Conservation (phyloP, 306 rosid species). For the Fragaria ananassa region DNA sequence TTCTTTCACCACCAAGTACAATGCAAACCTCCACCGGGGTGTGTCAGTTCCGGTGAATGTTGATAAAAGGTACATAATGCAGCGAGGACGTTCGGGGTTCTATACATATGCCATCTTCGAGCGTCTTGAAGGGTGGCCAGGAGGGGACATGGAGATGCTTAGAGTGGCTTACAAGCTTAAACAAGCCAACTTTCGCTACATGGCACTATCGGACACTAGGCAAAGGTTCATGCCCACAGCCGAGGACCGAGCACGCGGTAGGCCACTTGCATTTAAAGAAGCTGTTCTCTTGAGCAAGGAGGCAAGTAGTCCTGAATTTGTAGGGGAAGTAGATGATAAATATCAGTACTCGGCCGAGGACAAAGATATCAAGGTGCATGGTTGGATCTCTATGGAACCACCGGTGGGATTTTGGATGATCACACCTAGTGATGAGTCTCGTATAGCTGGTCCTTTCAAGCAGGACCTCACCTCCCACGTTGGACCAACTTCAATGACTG, state of each 20-base stretch:
- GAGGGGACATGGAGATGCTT: conserved; percentile 34
- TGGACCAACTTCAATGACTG: conserved; percentile 63
- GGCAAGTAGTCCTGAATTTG: conserved; percentile 27
- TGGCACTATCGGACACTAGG: conserved; percentile 60
- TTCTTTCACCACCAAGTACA: conserved; percentile 56
- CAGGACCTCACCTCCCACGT: conserved; percentile 91
- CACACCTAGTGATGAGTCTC: conserved; percentile 71
- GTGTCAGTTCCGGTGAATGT: conserved; percentile 43
- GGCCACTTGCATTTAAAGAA: conserved; percentile 48
- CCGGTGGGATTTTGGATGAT: conserved; percentile 62
- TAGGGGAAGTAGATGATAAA: conserved; percentile 88
- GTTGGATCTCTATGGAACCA: conserved; percentile 45
- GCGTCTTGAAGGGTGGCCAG: conserved; percentile 51
- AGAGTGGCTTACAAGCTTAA: conserved; percentile 54
- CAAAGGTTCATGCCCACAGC: conserved; percentile 65
- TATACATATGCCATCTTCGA: conserved; percentile 60
- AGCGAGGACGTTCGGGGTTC: conserved; percentile 55
- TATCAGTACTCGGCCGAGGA: conserved; percentile 59
- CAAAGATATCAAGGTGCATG: conserved; percentile 54
- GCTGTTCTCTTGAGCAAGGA: conserved; percentile 57
- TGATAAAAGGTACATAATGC: conserved; percentile 67
- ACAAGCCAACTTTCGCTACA: conserved; percentile 45
- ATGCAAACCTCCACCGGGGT: conserved; percentile 3
- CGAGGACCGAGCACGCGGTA: conserved; percentile 30
- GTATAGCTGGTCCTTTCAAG: conserved; percentile 59